These are phyloP conservation scores for Ceraceosorus bombacis DNA, from an alignment of 1,284 basidiomycete species.

Conservation along the genomic window DNA sequence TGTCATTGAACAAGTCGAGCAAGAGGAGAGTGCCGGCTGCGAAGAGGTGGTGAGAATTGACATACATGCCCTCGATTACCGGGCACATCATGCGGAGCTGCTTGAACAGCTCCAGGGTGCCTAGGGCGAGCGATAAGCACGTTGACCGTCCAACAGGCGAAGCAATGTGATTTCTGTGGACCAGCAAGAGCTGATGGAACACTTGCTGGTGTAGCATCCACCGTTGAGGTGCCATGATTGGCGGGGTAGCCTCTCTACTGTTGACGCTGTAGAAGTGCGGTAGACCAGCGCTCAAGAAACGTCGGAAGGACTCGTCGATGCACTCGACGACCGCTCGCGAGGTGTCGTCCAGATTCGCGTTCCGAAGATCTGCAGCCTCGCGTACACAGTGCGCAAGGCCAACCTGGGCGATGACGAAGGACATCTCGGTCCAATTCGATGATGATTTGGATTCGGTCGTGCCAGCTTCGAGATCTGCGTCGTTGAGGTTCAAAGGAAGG, in stretches of 20 bases:
- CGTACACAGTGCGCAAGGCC: conserved; percentile 28
- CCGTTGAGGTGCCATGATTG: conserved; percentile 25
- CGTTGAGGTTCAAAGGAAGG: conserved; percentile 27
- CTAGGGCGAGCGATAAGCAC: conserved; percentile 26
- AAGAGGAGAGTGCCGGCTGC: conserved; percentile 27
- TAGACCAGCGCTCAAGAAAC: conserved; percentile 7
- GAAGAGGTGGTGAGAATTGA: conserved; percentile 29
- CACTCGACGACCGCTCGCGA: conserved; percentile 17
- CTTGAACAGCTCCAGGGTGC: conserved; percentile 28
- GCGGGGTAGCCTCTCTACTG: conserved; percentile 20
- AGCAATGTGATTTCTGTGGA: conserved; percentile 22
- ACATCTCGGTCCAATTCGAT: conserved; percentile 22
- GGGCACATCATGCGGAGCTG: conserved; percentile 25
- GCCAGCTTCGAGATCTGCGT: conserved; percentile 19
- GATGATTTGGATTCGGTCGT: conserved; percentile 15
- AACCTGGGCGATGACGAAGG: conserved; percentile 28
- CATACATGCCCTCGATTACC: conserved; percentile 31
- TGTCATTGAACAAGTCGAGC: conserved; percentile 4
- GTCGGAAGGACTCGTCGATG: conserved; percentile 16
- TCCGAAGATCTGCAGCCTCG: conserved; percentile 27
- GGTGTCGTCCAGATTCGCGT: conserved; percentile 24
- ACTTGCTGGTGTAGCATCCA: conserved; percentile 32
- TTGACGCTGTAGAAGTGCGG: conserved; percentile 26
- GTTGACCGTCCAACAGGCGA: conserved; percentile 18
- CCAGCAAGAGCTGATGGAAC: conserved; percentile 27